Evolutionary conservation across 2,329 filamentous ascomycete genomes (phyloP).

Genomic region (Pseudogymnoascus sp.): DNA sequence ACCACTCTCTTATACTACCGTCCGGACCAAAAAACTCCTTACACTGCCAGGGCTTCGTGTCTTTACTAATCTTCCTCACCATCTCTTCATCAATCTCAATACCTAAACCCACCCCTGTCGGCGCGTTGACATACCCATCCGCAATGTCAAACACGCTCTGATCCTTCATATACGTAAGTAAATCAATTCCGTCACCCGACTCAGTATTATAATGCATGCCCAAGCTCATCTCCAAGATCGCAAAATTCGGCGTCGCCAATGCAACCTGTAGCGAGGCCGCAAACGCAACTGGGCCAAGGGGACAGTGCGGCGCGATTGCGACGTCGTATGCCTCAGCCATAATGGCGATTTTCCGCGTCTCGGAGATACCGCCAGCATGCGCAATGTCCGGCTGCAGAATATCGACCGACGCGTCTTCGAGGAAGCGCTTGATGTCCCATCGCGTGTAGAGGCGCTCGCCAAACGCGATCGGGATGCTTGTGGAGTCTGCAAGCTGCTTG

Average conservation of each 20-base stretch:
- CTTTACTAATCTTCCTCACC: no score
- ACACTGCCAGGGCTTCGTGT: no score
- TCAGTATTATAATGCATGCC: constrained; percentile 55
- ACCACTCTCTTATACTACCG: no score
- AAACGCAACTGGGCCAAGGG: constrained; percentile 49
- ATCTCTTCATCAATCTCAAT: no score
- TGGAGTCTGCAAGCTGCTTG: constrained; percentile 43
- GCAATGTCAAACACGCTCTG: no score
- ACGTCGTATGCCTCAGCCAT: constrained; percentile 53
- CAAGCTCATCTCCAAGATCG: constrained; percentile 52
- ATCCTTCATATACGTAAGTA: constrained; percentile 37
- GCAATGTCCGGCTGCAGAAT: constrained; percentile 51
- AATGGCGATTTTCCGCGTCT: constrained; percentile 46
- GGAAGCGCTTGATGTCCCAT: constrained; percentile 51
- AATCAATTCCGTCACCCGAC: constrained; percentile 40
- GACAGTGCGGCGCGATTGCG: constrained; percentile 50
- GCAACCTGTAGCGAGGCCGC: constrained; percentile 50
- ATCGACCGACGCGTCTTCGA: constrained; percentile 46
- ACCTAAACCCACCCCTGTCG: no score
- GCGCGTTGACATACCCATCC: no score
- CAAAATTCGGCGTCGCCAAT: constrained; percentile 41
- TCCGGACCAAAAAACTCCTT: no score
- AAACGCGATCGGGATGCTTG: constrained; percentile 46
- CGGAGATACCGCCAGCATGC: constrained; percentile 49
- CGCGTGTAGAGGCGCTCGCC: constrained; percentile 49